Evolutionary conservation across 2,329 filamentous ascomycete species (phyloP).

Genomic region (Clonostachys chloroleuca): DNA sequence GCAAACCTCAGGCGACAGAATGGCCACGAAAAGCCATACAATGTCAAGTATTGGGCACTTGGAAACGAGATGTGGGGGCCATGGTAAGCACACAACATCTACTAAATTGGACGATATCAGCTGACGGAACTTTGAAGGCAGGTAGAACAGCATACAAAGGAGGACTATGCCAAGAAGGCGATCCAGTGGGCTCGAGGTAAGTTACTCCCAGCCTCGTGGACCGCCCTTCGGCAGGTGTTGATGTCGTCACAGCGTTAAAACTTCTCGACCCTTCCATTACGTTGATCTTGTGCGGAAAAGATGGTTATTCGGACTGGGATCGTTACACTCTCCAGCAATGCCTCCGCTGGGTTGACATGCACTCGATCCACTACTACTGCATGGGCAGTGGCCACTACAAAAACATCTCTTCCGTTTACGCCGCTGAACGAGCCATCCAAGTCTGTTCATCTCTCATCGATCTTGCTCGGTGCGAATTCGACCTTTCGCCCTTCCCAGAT

Average conservation of each 20-base stretch:
- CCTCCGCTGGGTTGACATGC: conserved; percentile 65
- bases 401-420: conserved; percentile 54
- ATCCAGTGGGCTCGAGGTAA: conserved; percentile 54
- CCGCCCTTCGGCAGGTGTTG: too few species aligned
- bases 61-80: conserved; percentile 71
- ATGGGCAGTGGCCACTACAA: conserved; percentile 46
- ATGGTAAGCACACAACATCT: conserved; percentile 41
- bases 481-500: conserved; percentile 37
- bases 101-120: too few species aligned
- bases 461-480: conserved; percentile 66
- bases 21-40: conserved; percentile 72
- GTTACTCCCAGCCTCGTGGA: too few species aligned
- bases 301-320: conserved; percentile 68
- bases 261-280: conserved; percentile 65
- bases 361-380: conserved; percentile 77
- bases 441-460: conserved; percentile 67
- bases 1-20: conserved; percentile 75
- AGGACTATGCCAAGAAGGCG: conserved; percentile 64
- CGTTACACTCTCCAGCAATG: conserved; percentile 68
- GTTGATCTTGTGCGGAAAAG: conserved; percentile 72
- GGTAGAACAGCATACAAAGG: conserved; percentile 64
- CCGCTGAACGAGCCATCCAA: conserved; percentile 71
- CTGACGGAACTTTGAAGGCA: conserved; percentile 23
- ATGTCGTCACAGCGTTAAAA: conserved; percentile 53
- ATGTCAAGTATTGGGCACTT: conserved; percentile 77